Base-by-base conservation (phyloP, 2,329 filamentous ascomycete genomes). In the Aspergillus sp. region DNA sequence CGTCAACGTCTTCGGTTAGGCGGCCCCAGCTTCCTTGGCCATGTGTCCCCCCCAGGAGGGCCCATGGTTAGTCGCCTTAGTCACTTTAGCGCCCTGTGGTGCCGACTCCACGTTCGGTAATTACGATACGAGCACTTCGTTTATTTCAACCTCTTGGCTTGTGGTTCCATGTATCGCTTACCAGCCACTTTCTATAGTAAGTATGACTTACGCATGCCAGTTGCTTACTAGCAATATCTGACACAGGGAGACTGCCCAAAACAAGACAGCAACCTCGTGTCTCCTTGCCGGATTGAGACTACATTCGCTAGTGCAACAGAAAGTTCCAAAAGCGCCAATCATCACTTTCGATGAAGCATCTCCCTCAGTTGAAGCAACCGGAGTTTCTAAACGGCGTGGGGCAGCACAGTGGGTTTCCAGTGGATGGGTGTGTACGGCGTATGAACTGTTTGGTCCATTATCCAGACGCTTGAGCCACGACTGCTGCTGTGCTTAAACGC, bases 381-480 rank as follows among this genome's bases (percentile, higher is more conserved):
- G 19, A 54, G 51, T 54, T 54, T 47, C 51, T 5, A 34, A 46
- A 19, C 41, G 11, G 24, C 22, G 51, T 54, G 51, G 51, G 44
- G 51, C 51, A 48, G 34, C 17, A 13, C 27, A 30, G 27, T 30
- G 27, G 27, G 27, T 30, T 30, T 30, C 9, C 9, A 9, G 27
- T 30, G 27, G 27, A 30, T 30, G 27, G 27, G 9, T 30, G 27
- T 9, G 27, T 9, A 30, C 9, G 27, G 9, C 8, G 24, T 30
- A 30, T 30, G 27, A 30, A 30, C 27, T 30, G 9, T 11, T 30
- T 30, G 9, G 27, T 30, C 27, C 27, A 30, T 27, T 30, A 30
- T 30, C 27, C 27, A 30, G 27, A 11, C 27, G 27, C 3, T 30
- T 30, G 27, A 30, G 46, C 49, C 20, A 30, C n/a, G n/a, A n/a